phyloP scores from a whole-genome alignment of 2,329 filamentous ascomycete genomes.

The Thelonectria olida region DNA sequence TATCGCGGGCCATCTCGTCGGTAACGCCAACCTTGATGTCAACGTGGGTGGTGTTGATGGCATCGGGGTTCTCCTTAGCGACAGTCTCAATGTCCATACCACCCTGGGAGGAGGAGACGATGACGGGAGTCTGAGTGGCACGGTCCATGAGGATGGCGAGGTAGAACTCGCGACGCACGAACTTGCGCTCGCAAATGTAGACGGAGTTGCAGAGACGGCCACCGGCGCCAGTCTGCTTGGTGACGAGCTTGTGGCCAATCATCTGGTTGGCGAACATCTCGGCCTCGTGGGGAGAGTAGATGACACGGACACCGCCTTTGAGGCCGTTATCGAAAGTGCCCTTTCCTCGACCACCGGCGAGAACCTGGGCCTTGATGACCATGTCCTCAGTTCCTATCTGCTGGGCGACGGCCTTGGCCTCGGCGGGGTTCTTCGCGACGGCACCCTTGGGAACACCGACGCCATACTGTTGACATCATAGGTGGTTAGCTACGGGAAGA shows the following conservation, averaged over 20 bases:
- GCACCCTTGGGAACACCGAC: constrained; percentile 90
- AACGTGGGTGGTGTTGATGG: constrained; percentile 92
- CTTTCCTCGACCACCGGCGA: constrained; percentile 97
- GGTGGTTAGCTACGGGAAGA: constrained; percentile 30
- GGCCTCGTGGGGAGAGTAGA: constrained; percentile 96
- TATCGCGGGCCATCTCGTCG: constrained; percentile 90
- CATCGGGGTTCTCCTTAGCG: constrained; percentile 96
- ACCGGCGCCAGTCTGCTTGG: constrained; percentile 95
- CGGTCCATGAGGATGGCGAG: constrained; percentile 99
- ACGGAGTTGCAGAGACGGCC: constrained; percentile 97
- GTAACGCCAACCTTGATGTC: constrained; percentile 96
- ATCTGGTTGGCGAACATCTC: constrained; percentile 99
- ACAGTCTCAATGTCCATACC: constrained; percentile 99
- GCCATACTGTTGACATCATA: constrained; percentile 74
- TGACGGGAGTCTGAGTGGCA: constrained; percentile 87
- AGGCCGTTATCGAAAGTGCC: constrained; percentile 97
- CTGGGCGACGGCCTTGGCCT: constrained; percentile 93
- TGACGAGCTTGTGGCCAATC: constrained; percentile 99
- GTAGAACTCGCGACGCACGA: constrained; percentile 98
- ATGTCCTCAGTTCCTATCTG: constrained; percentile 93
- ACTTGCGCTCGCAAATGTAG: constrained; percentile 99
- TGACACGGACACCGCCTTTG: constrained; percentile 97
- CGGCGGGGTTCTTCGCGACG: constrained; percentile 82
- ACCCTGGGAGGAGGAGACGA: constrained; percentile 97
- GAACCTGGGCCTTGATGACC: constrained; percentile 99